phyloP scores from a whole-genome alignment of 2,329 filamentous ascomycete genomes.

The Beauveria sp. region DNA sequence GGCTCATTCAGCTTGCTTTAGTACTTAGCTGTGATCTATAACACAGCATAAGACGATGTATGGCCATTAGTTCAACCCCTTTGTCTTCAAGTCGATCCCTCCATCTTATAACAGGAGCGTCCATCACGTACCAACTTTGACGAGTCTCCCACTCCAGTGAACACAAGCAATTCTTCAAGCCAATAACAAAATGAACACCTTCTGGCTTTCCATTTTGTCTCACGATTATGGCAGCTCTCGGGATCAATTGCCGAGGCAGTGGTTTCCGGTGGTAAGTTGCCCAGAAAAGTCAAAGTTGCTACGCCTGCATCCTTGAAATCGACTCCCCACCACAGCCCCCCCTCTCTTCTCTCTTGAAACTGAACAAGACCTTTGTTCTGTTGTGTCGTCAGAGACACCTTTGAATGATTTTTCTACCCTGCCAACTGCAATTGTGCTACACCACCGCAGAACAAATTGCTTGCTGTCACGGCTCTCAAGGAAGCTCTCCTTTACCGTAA shows the following conservation, averaged over 20 bases:
- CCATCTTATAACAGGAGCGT: too few species aligned
- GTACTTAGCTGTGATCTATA: too few species aligned
- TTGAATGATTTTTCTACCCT: neutral
- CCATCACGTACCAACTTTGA: too few species aligned
- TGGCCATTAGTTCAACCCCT: too few species aligned
- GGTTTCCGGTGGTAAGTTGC: constrained; percentile 1
- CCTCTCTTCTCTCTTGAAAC: neutral
- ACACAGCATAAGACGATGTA: too few species aligned
- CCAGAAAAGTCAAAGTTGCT: too few species aligned
- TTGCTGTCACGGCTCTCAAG: constrained; percentile 11
- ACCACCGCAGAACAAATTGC: constrained; percentile 8
- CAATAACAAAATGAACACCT: constrained; percentile 4
- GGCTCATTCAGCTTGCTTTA: too few species aligned
- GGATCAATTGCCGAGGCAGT: constrained; percentile 14
- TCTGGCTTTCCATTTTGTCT: constrained; percentile 5
- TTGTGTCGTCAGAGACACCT: neutral
- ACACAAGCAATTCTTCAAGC: neutral
- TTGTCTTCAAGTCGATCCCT: too few species aligned
- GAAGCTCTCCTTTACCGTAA: constrained; percentile 10
- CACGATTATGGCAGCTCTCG: constrained; percentile 9
- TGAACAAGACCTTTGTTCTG: neutral
- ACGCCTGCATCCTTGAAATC: too few species aligned
- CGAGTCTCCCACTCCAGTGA: too few species aligned
- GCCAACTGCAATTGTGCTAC: neutral
- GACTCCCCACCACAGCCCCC: too few species aligned